Evolutionary conservation across 441 rosid genomes (phyloP).

Genomic region (Viola pubescens): DNA sequence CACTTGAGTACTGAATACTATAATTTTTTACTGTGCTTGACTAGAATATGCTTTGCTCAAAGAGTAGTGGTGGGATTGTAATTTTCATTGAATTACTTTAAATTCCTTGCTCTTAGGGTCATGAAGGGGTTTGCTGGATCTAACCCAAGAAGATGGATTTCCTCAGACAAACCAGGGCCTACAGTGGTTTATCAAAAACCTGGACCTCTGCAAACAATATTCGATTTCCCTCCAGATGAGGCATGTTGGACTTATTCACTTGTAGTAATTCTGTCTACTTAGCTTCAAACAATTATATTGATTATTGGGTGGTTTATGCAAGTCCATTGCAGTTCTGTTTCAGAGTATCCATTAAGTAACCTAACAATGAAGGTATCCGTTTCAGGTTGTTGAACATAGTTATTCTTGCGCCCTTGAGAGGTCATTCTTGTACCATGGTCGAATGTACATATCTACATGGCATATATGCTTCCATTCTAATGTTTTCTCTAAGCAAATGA

Average conservation of each 20-base stretch:
- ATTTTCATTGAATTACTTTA: constrained; percentile 11
- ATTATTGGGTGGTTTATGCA: not conserved
- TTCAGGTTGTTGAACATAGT: constrained; percentile 82
- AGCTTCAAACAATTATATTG: not conserved
- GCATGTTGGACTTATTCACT: constrained; percentile 27
- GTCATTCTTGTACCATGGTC: constrained; percentile 96
- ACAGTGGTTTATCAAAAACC: constrained; percentile 95
- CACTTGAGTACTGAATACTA: no score
- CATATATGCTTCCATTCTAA: constrained; percentile 98
- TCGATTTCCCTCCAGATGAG: constrained; percentile 88
- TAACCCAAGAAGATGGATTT: constrained; percentile 56
- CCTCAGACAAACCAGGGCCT: constrained; percentile 77
- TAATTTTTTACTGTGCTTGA: no score
- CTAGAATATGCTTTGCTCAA: not conserved
- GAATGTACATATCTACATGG: constrained; percentile 97
- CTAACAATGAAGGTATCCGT: constrained; percentile 16
- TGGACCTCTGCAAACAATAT: constrained; percentile 90
- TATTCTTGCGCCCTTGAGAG: constrained; percentile 98
- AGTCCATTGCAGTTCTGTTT: not conserved
- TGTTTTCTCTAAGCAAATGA: constrained; percentile 97
- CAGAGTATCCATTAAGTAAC: constrained; percentile 10
- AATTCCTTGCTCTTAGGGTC: constrained; percentile 32
- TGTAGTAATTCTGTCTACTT: constrained; percentile 2
- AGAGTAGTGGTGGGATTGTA: not conserved
- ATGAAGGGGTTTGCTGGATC: constrained; percentile 70